These are phyloP conservation scores for grape (Vitis vinifera) DNA, from an alignment of 164 flowering plant genomes.

Conservation along the genomic window ASM3070453v1 NC_081815.1:1168501-1169000, in stretches of 20 bases:
- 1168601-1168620: background rate
- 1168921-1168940: no score
- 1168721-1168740: conserved; percentile 65
- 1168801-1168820: conserved; percentile 70
- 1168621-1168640: conserved; percentile 5
- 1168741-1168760: conserved; percentile 69
- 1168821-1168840: conserved; percentile 74
- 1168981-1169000: background rate
- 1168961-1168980: no score
- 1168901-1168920: no score
- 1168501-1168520: background rate
- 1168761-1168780: conserved; percentile 69
- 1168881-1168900: background rate
- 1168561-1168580: no score
- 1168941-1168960: no score
- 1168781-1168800: conserved; percentile 61
- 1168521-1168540: background rate
- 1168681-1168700: conserved; percentile 63
- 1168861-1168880: conserved; percentile 42
- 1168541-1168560: no score
- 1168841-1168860: conserved; percentile 67
- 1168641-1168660: conserved; percentile 68
- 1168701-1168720: conserved; percentile 59
- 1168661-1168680: conserved; percentile 64
- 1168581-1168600: background rate